Base-by-base conservation (phyloP, 2,329 filamentous ascomycete genomes). In the Colletotrichum lini region DNA sequence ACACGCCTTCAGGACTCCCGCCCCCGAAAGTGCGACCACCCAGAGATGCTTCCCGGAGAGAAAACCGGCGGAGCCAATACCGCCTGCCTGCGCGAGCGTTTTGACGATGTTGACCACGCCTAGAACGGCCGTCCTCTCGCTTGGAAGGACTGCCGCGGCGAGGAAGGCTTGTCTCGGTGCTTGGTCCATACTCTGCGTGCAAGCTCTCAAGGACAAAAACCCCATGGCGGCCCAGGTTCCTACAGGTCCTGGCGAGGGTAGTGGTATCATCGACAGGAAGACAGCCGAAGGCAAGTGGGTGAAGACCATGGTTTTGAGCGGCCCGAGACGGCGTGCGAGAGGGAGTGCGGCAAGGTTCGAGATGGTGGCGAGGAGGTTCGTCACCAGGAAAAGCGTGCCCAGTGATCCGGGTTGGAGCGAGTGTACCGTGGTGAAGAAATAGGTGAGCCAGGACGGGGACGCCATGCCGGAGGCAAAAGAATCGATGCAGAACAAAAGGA, bases 221-320 rank as follows among this genome's bases (percentile, higher is more conserved):
- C 84, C 78, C 56, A 93, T 84, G 0, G 91, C 86, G 6, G 90
- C 72, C 13, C 82, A 82, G 0, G 90, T 80, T 4, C 84, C 82
- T 23, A 82, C 79, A 23, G 61, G 59, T 2, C 65, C 45, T 3
- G 72, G 49, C 15, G 52, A 56, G 0, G 91, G 89, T 0, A 91
- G 75, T 0, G 90, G 88, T 26, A 94, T 89, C 23, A 94, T 79
- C 16, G 88, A 83, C 1, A 94, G 85, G 74, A 90, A 91, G 35
- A 94, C 80, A 9, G 92, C 85, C 0, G 91, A 93, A 0, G 92
- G 92, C 0, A 94, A 83, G 40, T 94, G 92, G 0, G 92, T 93
- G 76, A 93, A 92, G 10, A 93, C 91, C 92, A 94, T 94, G 1
- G 92, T 93, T 84, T 91, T 90, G 54, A 94, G 87, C 45, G 94